A percentile compares a stretch with the other conserved stretches of the same genome.
Evolutionary conservation across 73 alveolate genomes (phyloP).

Genomic region (Effrenium voratum): DNA sequence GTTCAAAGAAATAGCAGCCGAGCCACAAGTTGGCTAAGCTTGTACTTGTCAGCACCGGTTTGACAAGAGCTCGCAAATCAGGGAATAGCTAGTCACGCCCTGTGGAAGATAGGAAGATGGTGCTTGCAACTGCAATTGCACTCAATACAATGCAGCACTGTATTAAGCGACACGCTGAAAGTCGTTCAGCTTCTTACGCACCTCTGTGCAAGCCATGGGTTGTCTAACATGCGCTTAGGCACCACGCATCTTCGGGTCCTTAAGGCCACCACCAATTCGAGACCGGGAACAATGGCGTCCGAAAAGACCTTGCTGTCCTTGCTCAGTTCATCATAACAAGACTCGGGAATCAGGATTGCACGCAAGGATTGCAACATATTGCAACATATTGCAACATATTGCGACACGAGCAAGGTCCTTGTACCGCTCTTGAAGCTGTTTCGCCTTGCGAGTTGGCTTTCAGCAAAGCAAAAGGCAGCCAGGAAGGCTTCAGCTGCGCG

Average conservation of each 20-base stretch:
- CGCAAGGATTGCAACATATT: neutral
- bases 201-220: neutral
- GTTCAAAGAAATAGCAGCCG: no score
- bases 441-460: constrained; percentile 23
- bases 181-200: constrained; percentile 72
- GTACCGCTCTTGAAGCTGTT: constrained; percentile 90
- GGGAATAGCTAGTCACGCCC: no score
- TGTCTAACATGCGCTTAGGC: neutral
- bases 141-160: no score
- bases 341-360: neutral
- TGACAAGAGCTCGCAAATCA: no score
- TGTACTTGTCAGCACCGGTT: no score
- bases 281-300: constrained; percentile 69
- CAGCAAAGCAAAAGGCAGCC: neutral
- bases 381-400: neutral
- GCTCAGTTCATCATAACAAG: neutral
- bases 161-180: no score
- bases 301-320: constrained; percentile 86
- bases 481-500: neutral
- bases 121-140: no score
- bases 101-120: no score
- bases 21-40: no score
- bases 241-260: neutral
- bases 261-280: constrained; percentile 42
- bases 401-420: constrained; percentile 3